Evolutionary conservation across 2,329 filamentous ascomycete species (phyloP), one percentile per base, ranked within the genome.

Genomic region (Simplicillium sp.): DNA sequence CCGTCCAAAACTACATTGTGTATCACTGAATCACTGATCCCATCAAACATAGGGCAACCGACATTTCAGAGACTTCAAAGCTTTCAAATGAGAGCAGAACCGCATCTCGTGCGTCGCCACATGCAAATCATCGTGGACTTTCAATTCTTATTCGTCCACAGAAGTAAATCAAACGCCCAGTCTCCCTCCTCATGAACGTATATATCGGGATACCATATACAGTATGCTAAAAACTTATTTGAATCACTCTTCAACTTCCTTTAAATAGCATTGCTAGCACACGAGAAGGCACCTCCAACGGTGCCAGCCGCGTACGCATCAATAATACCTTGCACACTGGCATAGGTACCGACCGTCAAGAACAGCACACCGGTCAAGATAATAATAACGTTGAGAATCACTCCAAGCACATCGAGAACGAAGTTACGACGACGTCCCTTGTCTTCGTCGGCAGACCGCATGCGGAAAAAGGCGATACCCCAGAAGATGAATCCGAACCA

Each of bases 401-500:
- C 70, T 34, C 76, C 73, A 7, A 75, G 53, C 44, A 63, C 62
- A 29, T 74, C 73, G 2, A 70, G 62, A 29, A 80, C 18, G 7
- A 46, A 52, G 37, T 73, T 77, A 29, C 74, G 66, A 2, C 63
- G 65, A 46, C 67, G 71, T 38, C 73, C 69, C 28, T 75, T 69
- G 1, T 67, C 62, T 3, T 70, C 55, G 7, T 86, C 82, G 2
- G 75, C 82, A 15, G 65, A 66, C 37, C 84, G 73, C 83, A 90
- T 86, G 42, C 83, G 75, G 54, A 88, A 75, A 55, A 87, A 90
- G 1, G 84, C 85, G 2, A 87, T 74, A 11, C 83, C 85, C 85
- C 85, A 96, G 69, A 95, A 96, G 55, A 95, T 94, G 69, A 95
- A 96, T 17, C 89, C 89, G 53, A 90, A 90, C 71, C 88, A 90